phyloP scores from a whole-genome alignment of 108 stramenopile genomes.

The Chaetoceros muelleri region DNA sequence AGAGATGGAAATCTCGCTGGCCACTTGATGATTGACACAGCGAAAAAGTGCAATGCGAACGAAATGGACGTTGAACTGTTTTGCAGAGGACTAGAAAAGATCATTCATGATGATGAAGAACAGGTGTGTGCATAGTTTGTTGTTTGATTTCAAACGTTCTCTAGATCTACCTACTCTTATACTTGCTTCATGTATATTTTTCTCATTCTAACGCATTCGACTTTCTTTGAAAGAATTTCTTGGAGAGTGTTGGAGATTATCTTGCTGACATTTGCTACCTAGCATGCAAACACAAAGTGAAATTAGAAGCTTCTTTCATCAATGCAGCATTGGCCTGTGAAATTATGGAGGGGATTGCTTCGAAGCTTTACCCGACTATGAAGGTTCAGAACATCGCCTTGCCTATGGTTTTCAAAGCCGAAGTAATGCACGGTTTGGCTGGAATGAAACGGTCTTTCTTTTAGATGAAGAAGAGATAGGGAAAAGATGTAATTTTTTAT shows the following conservation, averaged over 20 bases:
- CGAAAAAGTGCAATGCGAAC: conserved; percentile 57
- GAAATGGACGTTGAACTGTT: conserved; percentile 63
- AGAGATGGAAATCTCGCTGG: conserved; percentile 65
- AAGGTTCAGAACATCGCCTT: conserved; percentile 57
- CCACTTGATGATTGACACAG: conserved; percentile 73
- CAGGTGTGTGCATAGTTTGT: conserved; percentile 15
- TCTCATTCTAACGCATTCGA: background rate
- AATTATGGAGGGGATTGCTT: conserved; percentile 81
- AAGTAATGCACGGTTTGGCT: conserved; percentile 70
- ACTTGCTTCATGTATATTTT: background rate
- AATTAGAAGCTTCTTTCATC: conserved; percentile 77
- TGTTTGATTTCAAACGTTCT: background rate
- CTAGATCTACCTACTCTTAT: background rate
- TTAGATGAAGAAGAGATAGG: too few species aligned
- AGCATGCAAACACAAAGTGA: conserved; percentile 68
- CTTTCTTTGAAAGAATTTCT: conserved; percentile 45
- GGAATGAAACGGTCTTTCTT: conserved; percentile 22
- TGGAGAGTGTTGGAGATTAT: conserved; percentile 84
- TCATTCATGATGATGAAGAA: conserved; percentile 48
- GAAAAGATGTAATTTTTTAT: too few species aligned
- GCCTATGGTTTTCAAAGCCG: conserved; percentile 73
- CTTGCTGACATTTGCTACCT: conserved; percentile 82
- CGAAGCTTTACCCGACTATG: conserved; percentile 60
- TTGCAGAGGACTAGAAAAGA: conserved; percentile 66
- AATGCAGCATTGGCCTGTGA: conserved; percentile 82